A percentile compares a stretch with the other conserved stretches of the same genome.
These are phyloP conservation scores for Scenedesmus sp. DNA, from an alignment of 163 green algal species.

Conservation along the genomic window DNA sequence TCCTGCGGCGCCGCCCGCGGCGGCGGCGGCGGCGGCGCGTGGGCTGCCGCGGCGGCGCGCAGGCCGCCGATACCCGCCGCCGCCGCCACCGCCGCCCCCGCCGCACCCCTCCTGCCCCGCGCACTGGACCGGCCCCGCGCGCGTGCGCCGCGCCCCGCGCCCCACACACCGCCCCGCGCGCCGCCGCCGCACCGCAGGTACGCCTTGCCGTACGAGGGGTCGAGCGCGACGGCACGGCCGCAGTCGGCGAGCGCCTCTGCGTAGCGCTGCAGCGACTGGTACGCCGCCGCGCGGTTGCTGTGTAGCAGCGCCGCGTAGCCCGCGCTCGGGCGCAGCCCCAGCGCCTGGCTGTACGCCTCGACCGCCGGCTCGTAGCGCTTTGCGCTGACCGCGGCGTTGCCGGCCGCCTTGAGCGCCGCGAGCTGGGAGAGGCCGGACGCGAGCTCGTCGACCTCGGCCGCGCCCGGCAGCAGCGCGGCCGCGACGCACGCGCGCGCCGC, in stretches of 20 bases:
- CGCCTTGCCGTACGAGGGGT: constrained; percentile 63
- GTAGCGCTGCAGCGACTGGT: constrained; percentile 48
- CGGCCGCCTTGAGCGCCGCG: constrained; percentile 45
- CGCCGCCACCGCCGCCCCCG: too few species aligned
- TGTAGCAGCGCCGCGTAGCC: constrained; percentile 69
- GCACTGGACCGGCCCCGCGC: too few species aligned
- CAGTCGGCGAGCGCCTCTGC: constrained; percentile 76
- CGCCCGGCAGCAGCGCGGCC: constrained; percentile 21
- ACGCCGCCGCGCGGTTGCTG: constrained; percentile 70
- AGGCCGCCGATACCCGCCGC: too few species aligned
- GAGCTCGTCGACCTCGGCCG: constrained; percentile 31
- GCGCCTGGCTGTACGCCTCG: constrained; percentile 62
- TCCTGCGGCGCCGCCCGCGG: background rate
- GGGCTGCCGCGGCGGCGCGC: too few species aligned
- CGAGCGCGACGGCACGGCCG: constrained; percentile 63
- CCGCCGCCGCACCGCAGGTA: constrained; percentile 56
- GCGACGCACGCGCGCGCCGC: background rate
- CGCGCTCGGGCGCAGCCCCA: constrained; percentile 45
- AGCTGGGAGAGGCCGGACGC: constrained; percentile 43
- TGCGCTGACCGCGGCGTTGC: constrained; percentile 61
- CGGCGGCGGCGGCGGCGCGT: too few species aligned
- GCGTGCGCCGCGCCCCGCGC: too few species aligned
- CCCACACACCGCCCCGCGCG: too few species aligned
- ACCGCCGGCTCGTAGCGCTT: constrained; percentile 50
- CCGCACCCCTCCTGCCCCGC: too few species aligned